Evolutionary conservation across 148 eudicot species (phyloP), one percentile per base, ranked within the genome.

Genomic region (Heliosperma pusillum): DNA sequence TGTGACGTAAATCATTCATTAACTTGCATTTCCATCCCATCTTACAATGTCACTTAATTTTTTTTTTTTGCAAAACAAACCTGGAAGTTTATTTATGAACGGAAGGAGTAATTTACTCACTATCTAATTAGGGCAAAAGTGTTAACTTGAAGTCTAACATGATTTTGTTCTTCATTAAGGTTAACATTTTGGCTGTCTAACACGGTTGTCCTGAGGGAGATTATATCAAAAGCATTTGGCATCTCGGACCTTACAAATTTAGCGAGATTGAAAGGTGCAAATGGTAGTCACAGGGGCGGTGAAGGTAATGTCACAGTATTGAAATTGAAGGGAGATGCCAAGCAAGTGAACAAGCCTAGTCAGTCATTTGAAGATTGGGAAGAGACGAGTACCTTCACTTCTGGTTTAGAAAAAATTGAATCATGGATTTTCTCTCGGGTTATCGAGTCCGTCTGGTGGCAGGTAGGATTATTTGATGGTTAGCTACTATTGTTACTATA

Each of bases 391-490:
- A 91, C 94, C 57, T 86, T 91, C 72, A 88, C 89, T 26, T 80
- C 88, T 80, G 92, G 90, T 25, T 81, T 93, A 63, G 94, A 81
- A 80, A 91, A 87, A 87, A 83, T 91, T 10, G 98, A 93, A 78
- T 85, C 97, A 59, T 91, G 94, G 98, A 89, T 93, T 66, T 93
- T 91, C 80, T 84, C 89, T 24, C 84, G 97, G 75, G 83, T 89
- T 21, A 91, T 93, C 52, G 98, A 93, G 78, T 93, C 97, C 44
- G 90, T 91, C 68, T 93, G 98, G 98, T 89, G 94, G 93, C 98
- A 93, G 98, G 98, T 93, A 80, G 17, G 64, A 60, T 64, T 63
- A 25, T 1, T 33, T 50, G 9, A 36, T 36, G 42, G 9, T 36
- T 36, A 36, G 42, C 42, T 36, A 8, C 42, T 36, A 33, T 33